Conservation (phyloP, 495 filamentous ascomycete genomes). For the Articulospora tetracladia region DNA sequence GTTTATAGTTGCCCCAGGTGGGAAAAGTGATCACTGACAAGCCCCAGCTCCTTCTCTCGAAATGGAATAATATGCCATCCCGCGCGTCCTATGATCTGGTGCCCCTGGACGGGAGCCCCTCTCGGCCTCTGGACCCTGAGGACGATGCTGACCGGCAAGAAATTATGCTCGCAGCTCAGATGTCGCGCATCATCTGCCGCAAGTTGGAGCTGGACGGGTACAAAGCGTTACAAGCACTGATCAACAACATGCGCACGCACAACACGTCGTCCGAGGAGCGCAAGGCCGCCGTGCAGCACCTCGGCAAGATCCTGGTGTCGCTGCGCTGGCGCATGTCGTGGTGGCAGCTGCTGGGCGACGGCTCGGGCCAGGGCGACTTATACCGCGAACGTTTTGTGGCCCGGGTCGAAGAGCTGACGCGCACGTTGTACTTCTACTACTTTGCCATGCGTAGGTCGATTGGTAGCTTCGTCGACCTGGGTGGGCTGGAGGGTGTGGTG, state of each 20-base stretch:
- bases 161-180: not conserved
- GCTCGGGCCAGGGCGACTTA: not conserved
- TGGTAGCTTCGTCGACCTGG: not conserved
- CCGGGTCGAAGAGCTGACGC: not conserved
- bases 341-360: not conserved
- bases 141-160: not conserved
- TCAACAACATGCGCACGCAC: not conserved
- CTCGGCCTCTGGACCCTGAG: not conserved
- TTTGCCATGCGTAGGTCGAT: not conserved
- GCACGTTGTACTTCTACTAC: not conserved
- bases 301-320: not conserved
- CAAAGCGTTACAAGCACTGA: not conserved
- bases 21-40: not conserved
- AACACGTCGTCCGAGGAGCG: not conserved
- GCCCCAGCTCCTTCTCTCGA: not conserved
- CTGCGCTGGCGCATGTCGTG: not conserved
- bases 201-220: not conserved
- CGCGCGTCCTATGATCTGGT: not conserved
- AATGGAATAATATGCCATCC: constrained; percentile 2
- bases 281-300: not conserved
- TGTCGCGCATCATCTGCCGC: not conserved
- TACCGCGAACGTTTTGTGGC: not conserved
- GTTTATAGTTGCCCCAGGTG: not conserved
- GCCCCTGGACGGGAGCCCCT: not conserved
- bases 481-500: not conserved